A percentile compares a stretch with the other conserved stretches of the same genome.
Conservation (phyloP, 164 flowering plant species). For the Protea cynaroides region DNA sequence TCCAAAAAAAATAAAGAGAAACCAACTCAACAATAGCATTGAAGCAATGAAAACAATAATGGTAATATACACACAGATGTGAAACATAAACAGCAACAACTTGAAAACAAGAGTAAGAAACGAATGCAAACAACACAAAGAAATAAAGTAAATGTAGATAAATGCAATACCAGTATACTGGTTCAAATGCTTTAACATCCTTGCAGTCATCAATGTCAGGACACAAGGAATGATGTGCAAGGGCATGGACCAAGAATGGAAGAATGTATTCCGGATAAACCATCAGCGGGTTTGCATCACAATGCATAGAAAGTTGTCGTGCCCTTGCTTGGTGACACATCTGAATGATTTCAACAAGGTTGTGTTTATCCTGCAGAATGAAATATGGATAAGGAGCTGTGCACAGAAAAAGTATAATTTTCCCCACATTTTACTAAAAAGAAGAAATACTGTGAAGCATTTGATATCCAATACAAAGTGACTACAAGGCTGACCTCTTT, state of each 20-base stretch:
- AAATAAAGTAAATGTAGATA: background rate
- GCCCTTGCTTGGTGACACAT: constrained; percentile 66
- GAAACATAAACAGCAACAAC: too few relatives aligned
- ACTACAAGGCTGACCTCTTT: constrained; percentile 55
- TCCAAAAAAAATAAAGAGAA: too few relatives aligned
- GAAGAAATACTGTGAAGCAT: background rate
- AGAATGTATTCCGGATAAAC: constrained; percentile 72
- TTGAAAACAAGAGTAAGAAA: too few relatives aligned
- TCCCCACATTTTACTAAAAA: background rate
- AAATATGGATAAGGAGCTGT: constrained; percentile 8
- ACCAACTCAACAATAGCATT: too few relatives aligned
- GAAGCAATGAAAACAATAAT: too few relatives aligned
- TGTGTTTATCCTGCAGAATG: constrained; percentile 64
- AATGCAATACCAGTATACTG: constrained; percentile 61
- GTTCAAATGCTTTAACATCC: constrained; percentile 64
- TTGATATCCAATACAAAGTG: background rate
- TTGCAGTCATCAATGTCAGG: constrained; percentile 70
- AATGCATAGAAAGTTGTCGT: constrained; percentile 48
- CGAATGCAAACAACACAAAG: too few relatives aligned
- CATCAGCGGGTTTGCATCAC: constrained; percentile 45
- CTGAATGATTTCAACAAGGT: constrained; percentile 70
- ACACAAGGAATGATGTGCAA: constrained; percentile 80
- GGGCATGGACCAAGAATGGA: constrained; percentile 71
- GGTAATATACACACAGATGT: too few relatives aligned
- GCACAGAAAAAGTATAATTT: background rate